Conservation (phyloP, 495 filamentous ascomycete species). For the Filosporella fistucella region DNA sequence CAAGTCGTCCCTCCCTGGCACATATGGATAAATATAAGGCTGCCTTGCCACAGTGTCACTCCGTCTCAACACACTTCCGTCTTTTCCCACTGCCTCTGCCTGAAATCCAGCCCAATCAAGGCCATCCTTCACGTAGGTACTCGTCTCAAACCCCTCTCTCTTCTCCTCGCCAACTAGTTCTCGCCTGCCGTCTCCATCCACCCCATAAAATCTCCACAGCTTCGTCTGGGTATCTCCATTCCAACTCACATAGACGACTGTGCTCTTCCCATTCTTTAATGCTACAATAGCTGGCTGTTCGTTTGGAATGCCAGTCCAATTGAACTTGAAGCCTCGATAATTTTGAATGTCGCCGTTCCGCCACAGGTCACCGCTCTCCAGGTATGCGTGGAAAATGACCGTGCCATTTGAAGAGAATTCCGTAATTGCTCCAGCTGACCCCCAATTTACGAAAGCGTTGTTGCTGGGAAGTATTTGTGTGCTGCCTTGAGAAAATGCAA, state of each 20-base stretch:
- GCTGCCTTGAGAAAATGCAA: slow-evolving; percentile 57
- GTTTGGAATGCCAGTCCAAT: background rate
- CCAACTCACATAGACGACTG: background rate
- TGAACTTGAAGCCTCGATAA: background rate
- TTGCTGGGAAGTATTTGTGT: slow-evolving; percentile 48
- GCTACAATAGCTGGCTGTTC: background rate
- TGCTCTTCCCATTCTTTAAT: background rate
- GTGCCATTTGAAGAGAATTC: slow-evolving; percentile 52
- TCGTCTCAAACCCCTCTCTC: background rate
- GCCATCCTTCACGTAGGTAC: background rate
- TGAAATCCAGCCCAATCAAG: background rate
- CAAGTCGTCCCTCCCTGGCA: too few relatives aligned
- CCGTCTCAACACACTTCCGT: background rate
- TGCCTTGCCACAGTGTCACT: too few relatives aligned
- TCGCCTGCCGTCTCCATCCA: background rate
- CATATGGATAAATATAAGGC: too few relatives aligned
- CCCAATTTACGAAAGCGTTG: slow-evolving; percentile 59
- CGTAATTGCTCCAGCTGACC: slow-evolving; percentile 52
- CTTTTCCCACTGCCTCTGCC: background rate
- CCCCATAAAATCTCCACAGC: background rate
- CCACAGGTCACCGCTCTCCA: background rate
- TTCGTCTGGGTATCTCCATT: background rate
- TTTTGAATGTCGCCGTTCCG: background rate
- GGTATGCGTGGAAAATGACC: slow-evolving; percentile 25
- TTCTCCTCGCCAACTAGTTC: background rate